Evolutionary conservation across 495 filamentous ascomycete genomes (phyloP), one percentile per base, ranked within the genome.

Genomic region (Staphylotrichum tortipilum): DNA sequence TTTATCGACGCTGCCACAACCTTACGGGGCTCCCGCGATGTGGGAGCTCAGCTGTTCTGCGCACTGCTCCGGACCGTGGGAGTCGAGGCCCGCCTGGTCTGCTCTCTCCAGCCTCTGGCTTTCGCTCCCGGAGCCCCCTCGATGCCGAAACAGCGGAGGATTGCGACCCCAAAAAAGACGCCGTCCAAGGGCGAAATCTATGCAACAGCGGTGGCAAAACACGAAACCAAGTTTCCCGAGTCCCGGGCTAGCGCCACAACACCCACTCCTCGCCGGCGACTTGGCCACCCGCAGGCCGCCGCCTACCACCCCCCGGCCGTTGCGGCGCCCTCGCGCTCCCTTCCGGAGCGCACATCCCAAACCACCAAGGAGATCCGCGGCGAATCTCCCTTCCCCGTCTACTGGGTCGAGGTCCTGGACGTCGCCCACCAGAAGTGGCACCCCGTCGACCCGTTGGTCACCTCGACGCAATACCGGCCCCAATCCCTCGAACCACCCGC

Each of bases 401-500:
- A 86, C 62, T 98, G 92, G 92, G 82, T 95, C 2, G 92, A 98
- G 67, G 83, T 86, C 3, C 88, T 94, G 58, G 86, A 95, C 58
- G 71, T 79, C 48, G 85, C 82, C 12, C 72, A 84, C 26, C 85
- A 95, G 61, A 94, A 89, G 74, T 97, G 90, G 90, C 76, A 94
- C 42, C 77, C 88, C 1, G 77, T 92, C 21, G 94, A 98, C 59
- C 85, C 91, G 0, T 60, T 96, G 3, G 86, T 89, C 26, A 95
- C 88, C 3, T 69, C 73, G 33, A 83, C 87, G 0, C 76, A 89
- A 23, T 83, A 78, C 56, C 89, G 85, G 55, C 79, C 88, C 2
- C 63, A 57, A 30, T 74, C 74, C 3, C 73, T 96, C 29, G 91
- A 96, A 57, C 92, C 92, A 0, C 87, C 94, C 0, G 71, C 81